Evolutionary conservation across 495 filamentous ascomycete genomes (phyloP), one percentile per base, ranked within the genome.

Genomic region (Cenococcum geophilum): DNA sequence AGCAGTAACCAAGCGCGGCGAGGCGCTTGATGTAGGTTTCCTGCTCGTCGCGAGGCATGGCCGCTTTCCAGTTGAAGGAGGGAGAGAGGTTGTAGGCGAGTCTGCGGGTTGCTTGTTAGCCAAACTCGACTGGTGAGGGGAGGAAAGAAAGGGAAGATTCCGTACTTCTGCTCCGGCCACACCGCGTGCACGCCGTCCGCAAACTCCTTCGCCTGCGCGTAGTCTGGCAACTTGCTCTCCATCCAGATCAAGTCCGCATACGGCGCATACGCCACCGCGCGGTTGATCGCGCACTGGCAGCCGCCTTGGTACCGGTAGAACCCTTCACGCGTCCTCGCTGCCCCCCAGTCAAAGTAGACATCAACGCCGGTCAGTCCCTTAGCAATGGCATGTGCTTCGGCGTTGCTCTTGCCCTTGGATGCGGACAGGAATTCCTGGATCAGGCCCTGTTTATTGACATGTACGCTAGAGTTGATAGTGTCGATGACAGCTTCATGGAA

Each of bases 21-120:
- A 98, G 86, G 21, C 92, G 89, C 62, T 85, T 77, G 78, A 98
- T 97, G 77, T 97, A 98, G 21, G 95, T 97, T 76, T 95, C 89
- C 76, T 98, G 95, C 73, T 97, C 95, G 49, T 85, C 79, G 64
- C 86, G 83, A 27, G 89, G 79, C 95, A 98, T 98, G 71, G 95
- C 93, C 48, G 91, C 79, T 79, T 97, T 97, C 93, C 93, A 98
- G 83, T 97, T 97, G 86, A 98, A 98, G 42, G 91, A 96, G 27
- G 95, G 95, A 0, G 91, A 96, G 55, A 98, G 86, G 78, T 97
- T 97, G 79, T 97, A 98, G 5, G 93, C 86, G 48, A 97, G 85
- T 74, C 88, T 91, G 60, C 22, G 48, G 11, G 2, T 25, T 57
- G 11, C 53, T 34, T n/a, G 57, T 57, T 51, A 47, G 5, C 25